phyloP scores from a whole-genome alignment of 2,329 filamentous ascomycete genomes.

The Metarhizium sp. region DNA sequence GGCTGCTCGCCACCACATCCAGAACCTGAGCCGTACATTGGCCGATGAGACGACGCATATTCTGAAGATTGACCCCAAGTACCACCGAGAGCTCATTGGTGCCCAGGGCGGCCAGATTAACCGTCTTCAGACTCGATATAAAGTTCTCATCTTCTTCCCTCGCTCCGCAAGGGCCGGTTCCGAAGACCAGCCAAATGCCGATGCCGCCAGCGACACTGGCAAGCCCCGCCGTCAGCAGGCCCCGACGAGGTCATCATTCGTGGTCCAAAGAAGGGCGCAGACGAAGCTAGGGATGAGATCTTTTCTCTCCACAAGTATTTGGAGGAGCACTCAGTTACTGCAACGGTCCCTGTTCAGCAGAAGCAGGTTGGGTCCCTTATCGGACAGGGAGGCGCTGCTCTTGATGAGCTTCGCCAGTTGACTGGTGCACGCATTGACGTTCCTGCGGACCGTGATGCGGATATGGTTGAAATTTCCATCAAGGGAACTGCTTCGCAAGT shows the following conservation, averaged over 20 bases:
- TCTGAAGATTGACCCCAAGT: slow-evolving; percentile 88
- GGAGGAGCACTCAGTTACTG: slow-evolving; percentile 75
- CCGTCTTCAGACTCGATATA: slow-evolving; percentile 84
- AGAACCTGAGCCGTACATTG: slow-evolving; percentile 67
- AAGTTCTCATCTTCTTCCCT: slow-evolving; percentile 93
- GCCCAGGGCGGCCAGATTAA: slow-evolving; percentile 81
- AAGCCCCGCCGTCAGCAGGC: slow-evolving; percentile 63
- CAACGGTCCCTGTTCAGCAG: slow-evolving; percentile 76
- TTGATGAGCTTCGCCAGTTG: slow-evolving; percentile 78
- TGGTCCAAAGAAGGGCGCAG: slow-evolving; percentile 85
- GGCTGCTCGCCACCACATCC: slow-evolving; percentile 73
- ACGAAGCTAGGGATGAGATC: slow-evolving; percentile 86
- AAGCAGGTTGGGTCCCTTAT: slow-evolving; percentile 92
- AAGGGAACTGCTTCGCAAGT: slow-evolving; percentile 91
- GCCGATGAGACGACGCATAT: slow-evolving; percentile 84
- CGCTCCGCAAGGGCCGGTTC: slow-evolving; percentile 48
- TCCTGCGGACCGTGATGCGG: slow-evolving; percentile 66
- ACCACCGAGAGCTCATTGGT: slow-evolving; percentile 89
- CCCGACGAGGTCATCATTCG: slow-evolving; percentile 84
- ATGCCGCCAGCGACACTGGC: slow-evolving; percentile 58
- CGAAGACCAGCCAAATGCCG: slow-evolving; percentile 63
- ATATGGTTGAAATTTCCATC: slow-evolving; percentile 76
- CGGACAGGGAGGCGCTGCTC: slow-evolving; percentile 77
- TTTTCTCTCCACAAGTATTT: slow-evolving; percentile 82
- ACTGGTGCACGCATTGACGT: slow-evolving; percentile 90